Percentiles rank a stretch among this genome's conserved stretches.
These are phyloP conservation scores for Erodium trifolium DNA, from an alignment of 441 rosid species.

Conservation along the genomic window DNA sequence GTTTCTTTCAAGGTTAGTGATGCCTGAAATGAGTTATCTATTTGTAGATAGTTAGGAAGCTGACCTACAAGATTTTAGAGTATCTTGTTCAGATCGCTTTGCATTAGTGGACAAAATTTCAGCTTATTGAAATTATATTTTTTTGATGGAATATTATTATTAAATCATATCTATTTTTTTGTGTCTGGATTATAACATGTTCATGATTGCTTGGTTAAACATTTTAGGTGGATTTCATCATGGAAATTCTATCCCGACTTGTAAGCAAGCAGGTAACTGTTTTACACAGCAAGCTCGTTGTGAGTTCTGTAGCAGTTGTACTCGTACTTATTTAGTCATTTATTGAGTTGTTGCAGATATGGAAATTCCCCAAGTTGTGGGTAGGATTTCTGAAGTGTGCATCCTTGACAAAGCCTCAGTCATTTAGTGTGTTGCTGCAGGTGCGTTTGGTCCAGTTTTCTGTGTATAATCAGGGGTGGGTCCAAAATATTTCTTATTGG, in stretches of 20 bases:
- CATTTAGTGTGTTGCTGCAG: constrained; percentile 90
- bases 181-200: not conserved
- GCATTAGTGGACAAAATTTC: not conserved
- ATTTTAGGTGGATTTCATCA: constrained; percentile 77
- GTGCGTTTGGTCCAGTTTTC: constrained; percentile 27
- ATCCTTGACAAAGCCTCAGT: constrained; percentile 77
- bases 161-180: not conserved
- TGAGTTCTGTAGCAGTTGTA: not conserved
- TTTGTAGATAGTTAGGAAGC: not conserved
- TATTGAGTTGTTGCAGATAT: constrained; percentile 54
- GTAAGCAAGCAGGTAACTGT: constrained; percentile 82
- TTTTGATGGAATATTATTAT: not conserved
- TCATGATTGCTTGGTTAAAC: constrained; percentile 9
- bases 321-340: constrained; percentile 13
- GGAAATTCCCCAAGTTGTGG: constrained; percentile 98
- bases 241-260: constrained; percentile 95
- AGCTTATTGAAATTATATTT: not conserved
- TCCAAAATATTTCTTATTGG: not conserved
- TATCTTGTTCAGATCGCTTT: not conserved
- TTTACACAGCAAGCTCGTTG: constrained; percentile 20
- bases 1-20: too few relatives aligned
- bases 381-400: constrained; percentile 97
- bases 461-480: not conserved
- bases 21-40: not conserved
- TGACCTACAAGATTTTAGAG: not conserved